These are phyloP conservation scores for Yamadazyma taylorii DNA, from an alignment of 1,139 yeast species.

Conservation along the genomic window DNA sequence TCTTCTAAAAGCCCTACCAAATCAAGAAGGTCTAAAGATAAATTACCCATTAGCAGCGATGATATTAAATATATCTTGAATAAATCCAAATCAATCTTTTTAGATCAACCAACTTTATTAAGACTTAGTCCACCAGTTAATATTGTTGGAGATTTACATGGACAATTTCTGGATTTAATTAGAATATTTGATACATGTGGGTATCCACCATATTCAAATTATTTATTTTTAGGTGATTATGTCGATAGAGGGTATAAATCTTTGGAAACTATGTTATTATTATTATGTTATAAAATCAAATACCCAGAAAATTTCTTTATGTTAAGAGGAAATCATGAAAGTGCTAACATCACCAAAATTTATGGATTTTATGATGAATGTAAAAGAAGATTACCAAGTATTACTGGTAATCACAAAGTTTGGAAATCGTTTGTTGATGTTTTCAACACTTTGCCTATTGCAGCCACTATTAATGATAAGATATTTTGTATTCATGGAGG, in stretches of 20 bases:
- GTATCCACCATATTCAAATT: conserved; percentile 76
- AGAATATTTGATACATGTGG: conserved; percentile 78
- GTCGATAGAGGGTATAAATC: conserved; percentile 87
- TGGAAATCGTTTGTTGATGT: conserved; percentile 84
- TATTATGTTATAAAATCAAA: conserved; percentile 74
- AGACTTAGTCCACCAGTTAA: conserved; percentile 82
- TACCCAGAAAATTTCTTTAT: conserved; percentile 83
- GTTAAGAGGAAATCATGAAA: conserved; percentile 84
- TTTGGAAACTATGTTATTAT: conserved; percentile 69
- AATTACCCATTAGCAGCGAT: conserved; percentile 45
- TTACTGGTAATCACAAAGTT: conserved; percentile 47
- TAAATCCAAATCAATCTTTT: conserved; percentile 65
- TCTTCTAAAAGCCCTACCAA: conserved; percentile 19
- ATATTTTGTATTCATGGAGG: conserved; percentile 93
- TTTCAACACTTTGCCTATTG: conserved; percentile 81
- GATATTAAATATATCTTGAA: conserved; percentile 66
- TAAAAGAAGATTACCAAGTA: conserved; percentile 65
- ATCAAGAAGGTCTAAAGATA: conserved; percentile 37
- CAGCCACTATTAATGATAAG: conserved; percentile 82
- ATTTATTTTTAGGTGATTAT: conserved; percentile 79
- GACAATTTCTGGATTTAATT: conserved; percentile 75
- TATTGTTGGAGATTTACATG: conserved; percentile 86
- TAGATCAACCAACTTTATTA: conserved; percentile 75
- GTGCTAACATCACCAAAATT: conserved; percentile 79
- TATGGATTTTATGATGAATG: conserved; percentile 90